These are phyloP conservation scores for Solanum lignicaule DNA, from an alignment of 257 asterid species.

Conservation along the genomic window DNA sequence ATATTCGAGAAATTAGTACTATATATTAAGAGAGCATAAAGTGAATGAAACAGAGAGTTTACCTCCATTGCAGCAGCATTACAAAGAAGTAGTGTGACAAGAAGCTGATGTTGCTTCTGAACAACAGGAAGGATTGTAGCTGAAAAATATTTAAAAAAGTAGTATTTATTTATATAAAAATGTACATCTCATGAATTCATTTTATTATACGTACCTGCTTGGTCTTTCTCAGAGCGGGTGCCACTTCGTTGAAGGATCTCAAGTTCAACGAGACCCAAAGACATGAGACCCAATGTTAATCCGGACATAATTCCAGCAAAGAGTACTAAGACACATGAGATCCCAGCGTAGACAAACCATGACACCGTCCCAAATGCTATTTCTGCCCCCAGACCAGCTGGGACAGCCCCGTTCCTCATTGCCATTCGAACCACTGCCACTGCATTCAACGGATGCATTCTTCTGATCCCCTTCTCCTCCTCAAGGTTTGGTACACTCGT, in stretches of 20 bases:
- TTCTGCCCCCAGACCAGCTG: conserved; percentile 38
- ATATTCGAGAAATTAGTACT: too few species aligned
- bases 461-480: not conserved
- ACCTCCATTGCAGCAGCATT: conserved; percentile 98
- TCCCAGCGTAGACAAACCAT: conserved; percentile 73
- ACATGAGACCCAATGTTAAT: conserved; percentile 83
- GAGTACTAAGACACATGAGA: conserved; percentile 62
- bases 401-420: not conserved
- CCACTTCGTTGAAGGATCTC: conserved; percentile 96
- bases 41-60: not conserved
- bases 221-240: conserved; percentile 62
- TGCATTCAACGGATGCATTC: conserved; percentile 51
- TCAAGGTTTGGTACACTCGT: not conserved
- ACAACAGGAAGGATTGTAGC: conserved; percentile 92
- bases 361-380: conserved; percentile 62
- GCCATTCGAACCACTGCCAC: conserved; percentile 41
- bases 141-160: conserved; percentile 12
- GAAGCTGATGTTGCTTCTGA: conserved; percentile 97
- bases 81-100: conserved; percentile 84
- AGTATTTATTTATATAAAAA: too few species aligned
- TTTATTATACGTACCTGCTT: conserved; percentile 40
- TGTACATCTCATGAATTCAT: not conserved
- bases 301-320: conserved; percentile 97
- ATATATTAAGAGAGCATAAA: not conserved
- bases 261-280: conserved; percentile 84